Conservation (phyloP, 257 asterid species). For the Striga asiatica region DNA sequence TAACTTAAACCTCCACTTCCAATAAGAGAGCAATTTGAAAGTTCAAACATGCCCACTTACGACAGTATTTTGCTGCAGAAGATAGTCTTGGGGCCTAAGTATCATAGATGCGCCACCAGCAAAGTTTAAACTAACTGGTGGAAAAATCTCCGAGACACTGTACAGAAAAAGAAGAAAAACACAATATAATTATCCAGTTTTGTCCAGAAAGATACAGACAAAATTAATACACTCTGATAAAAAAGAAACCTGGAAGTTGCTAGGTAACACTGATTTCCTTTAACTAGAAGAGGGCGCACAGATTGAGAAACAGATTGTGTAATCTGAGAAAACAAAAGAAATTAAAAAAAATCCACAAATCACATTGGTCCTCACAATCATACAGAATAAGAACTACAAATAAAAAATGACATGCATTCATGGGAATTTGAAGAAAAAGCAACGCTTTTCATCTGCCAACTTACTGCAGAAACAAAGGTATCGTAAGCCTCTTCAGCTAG, state of each 20-base stretch:
- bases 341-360: not conserved
- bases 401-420: not conserved
- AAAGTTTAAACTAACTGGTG: constrained; percentile 62
- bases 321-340: constrained; percentile 35
- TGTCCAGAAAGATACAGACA: constrained; percentile 4
- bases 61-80: constrained; percentile 70
- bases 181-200: not conserved
- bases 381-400: not conserved
- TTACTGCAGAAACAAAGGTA: constrained; percentile 65
- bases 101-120: constrained; percentile 83
- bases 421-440: not conserved
- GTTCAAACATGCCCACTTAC: constrained; percentile 38
- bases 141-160: constrained; percentile 63
- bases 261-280: constrained; percentile 66
- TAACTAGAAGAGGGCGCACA: constrained; percentile 47
- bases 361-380: not conserved
- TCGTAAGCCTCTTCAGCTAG: constrained; percentile 87
- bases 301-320: constrained; percentile 47
- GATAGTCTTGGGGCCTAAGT: constrained; percentile 77
- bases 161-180: constrained; percentile 3
- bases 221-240: constrained; percentile 1
- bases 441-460: constrained; percentile 13
- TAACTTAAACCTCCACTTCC: not conserved
- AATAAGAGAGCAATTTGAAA: not conserved
- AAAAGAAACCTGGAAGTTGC: constrained; percentile 65